Percentiles rank a stretch among this genome's conserved stretches.
Evolutionary conservation across 2,329 filamentous ascomycete species (phyloP).

Genomic region (Berkeleyomyces rouxiae): DNA sequence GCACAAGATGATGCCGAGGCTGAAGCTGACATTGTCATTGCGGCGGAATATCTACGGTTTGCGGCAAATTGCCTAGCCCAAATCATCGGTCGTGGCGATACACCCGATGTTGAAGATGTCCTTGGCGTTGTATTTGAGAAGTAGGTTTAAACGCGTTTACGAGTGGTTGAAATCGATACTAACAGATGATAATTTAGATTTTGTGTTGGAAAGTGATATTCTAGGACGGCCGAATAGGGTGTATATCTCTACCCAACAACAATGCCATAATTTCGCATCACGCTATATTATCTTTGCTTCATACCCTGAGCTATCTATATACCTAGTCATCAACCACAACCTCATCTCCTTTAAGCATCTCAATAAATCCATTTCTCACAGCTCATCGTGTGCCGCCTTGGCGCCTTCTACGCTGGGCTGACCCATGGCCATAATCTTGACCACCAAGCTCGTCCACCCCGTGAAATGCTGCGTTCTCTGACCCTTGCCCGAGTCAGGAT

Average conservation of each 20-base stretch:
- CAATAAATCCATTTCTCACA: constrained; percentile 21
- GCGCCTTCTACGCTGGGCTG: constrained; percentile 25
- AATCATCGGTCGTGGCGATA: constrained; percentile 74
- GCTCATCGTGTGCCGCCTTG: constrained; percentile 28
- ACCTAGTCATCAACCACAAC: not conserved
- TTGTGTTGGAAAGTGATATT: constrained; percentile 35
- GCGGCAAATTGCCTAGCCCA: constrained; percentile 66
- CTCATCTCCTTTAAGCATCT: not conserved
- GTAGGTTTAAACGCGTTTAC: constrained; percentile 33
- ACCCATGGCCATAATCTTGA: constrained; percentile 90
- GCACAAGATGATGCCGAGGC: constrained; percentile 20
- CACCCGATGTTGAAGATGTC: constrained; percentile 86
- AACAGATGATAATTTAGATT: constrained; percentile 25
- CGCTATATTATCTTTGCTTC: too few relatives aligned
- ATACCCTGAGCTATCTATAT: not conserved
- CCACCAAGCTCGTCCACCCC: constrained; percentile 94
- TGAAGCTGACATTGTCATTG: constrained; percentile 70
- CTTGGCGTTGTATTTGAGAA: constrained; percentile 96
- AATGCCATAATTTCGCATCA: too few relatives aligned
- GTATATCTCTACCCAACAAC: too few relatives aligned
- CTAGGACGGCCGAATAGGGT: too few relatives aligned
- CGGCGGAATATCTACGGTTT: constrained; percentile 71
- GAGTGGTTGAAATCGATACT: not conserved
- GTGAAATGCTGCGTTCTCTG: constrained; percentile 96
- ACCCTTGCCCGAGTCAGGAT: constrained; percentile 80